Evolutionary conservation across 2,329 filamentous ascomycete species (phyloP), one percentile per base, ranked within the genome.

Genomic region (Leptographium radiaticola): DNA sequence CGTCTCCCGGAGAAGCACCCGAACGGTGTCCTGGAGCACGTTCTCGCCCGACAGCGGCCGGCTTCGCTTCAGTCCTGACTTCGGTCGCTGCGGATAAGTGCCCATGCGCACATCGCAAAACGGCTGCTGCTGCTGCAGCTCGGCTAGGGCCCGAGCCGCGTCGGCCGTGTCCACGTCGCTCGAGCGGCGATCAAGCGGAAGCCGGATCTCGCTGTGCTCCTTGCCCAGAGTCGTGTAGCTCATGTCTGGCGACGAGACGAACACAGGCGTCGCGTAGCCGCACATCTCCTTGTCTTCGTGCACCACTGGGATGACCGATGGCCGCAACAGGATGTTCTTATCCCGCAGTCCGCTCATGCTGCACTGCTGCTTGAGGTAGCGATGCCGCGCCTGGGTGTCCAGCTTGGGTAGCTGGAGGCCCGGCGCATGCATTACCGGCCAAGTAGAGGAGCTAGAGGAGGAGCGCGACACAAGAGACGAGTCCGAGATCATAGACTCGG

Each of bases 401-500:
- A 75, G 66, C 69, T 76, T 76, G 70, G 58, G 48, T 11, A 56
- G 51, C 50, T 52, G 51, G 51, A 71, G 68, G 67, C 70, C 71
- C 68, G 75, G 79, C 79, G 79, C 79, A 74, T 74, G 77, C 66
- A 69, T 75, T 69, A 78, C 68, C 56, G 77, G 80, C 60, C 79
- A 81, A 62, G 77, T 73, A 63, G 79, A 81, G 55, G 79, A 83
- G 67, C 81, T n/a, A 5, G 50, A 83, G 64, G 80, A 83, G 52
- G 79, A 81, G 65, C 79, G 78, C 59, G 80, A 83, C 58, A 79
- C 74, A 57, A 75, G 75, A 55, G 76, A 83, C 55, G 72, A 71
- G 63, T 84, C 81, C 56, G 81, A 83, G 47, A 84, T 68, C 80
- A 84, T 83, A 53, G 81, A 84, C 63, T 84, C 80, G 58, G 81